phyloP scores from a whole-genome alignment of 371 early-diverging fungal genomes.

The Apophysomyces trapeziformis region DNA sequence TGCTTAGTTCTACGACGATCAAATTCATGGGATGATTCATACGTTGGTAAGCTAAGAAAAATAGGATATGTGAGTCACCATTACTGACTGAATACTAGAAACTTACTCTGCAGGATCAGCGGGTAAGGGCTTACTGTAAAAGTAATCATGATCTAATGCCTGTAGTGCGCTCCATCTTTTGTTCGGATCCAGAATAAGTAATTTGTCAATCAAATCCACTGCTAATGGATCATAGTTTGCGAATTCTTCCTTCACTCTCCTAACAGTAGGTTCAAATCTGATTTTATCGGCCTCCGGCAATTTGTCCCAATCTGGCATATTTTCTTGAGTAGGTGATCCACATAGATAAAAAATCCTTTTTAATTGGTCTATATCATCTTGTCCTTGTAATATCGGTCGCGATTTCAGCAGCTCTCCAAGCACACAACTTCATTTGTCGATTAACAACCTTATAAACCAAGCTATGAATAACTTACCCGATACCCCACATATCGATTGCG shows the following conservation, averaged over 20 bases:
- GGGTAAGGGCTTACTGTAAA: slow-evolving; percentile 62
- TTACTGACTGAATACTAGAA: neutral
- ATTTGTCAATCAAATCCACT: slow-evolving; percentile 75
- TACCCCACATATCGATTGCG: slow-evolving; percentile 98
- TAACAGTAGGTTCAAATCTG: slow-evolving; percentile 45
- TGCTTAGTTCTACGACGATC: slow-evolving; percentile 31
- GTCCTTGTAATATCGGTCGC: slow-evolving; percentile 81
- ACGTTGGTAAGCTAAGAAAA: slow-evolving; percentile 56
- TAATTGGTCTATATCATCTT: slow-evolving; percentile 81
- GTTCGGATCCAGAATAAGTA: slow-evolving; percentile 77
- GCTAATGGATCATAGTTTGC: slow-evolving; percentile 53
- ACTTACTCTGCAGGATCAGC: slow-evolving; percentile 64
- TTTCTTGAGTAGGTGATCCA: slow-evolving; percentile 78
- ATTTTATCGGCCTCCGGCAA: slow-evolving; percentile 65
- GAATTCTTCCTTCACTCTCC: slow-evolving; percentile 65
- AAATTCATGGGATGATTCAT: slow-evolving; percentile 51
- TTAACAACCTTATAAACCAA: neutral
- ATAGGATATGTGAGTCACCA: neutral
- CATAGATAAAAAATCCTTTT: slow-evolving; percentile 80
- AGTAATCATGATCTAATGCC: slow-evolving; percentile 79
- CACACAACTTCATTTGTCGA: slow-evolving; percentile 61
- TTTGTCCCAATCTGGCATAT: slow-evolving; percentile 72
- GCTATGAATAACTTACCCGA: slow-evolving; percentile 70
- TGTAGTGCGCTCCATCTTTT: slow-evolving; percentile 74
- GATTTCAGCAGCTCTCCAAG: slow-evolving; percentile 84